A percentile compares a stretch with the other conserved stretches of the same genome.
Evolutionary conservation across 2,329 filamentous ascomycete genomes (phyloP).

Genomic region (Fusarium azukiicola): DNA sequence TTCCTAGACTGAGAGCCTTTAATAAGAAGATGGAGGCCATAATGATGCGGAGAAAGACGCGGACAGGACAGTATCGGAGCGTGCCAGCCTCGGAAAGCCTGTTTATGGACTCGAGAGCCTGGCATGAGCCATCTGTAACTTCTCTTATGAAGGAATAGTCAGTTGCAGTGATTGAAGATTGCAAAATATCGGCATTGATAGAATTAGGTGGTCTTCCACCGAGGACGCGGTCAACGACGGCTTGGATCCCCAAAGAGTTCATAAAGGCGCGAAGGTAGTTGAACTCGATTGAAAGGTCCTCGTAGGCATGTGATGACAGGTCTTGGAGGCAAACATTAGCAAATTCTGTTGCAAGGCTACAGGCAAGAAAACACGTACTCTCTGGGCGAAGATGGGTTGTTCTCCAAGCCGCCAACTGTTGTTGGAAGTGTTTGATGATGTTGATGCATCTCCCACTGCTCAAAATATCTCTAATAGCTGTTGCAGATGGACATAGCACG

Average conservation of each 20-base stretch:
- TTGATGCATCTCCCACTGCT: conserved; percentile 30
- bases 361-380: not conserved
- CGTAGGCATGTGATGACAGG: conserved; percentile 50
- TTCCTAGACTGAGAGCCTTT: conserved; percentile 54
- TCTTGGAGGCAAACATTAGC: not conserved
- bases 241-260: conserved; percentile 75
- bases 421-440: conserved; percentile 43
- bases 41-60: conserved; percentile 75
- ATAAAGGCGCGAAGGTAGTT: conserved; percentile 67
- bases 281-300: conserved; percentile 72
- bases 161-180: conserved; percentile 66
- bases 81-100: conserved; percentile 68
- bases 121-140: conserved; percentile 74
- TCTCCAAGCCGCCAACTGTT: conserved; percentile 36
- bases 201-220: conserved; percentile 30
- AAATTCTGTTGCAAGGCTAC: not conserved
- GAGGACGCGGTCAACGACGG: conserved; percentile 69
- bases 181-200: conserved; percentile 41
- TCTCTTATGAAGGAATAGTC: conserved; percentile 78
- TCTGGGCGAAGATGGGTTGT: conserved; percentile 13
- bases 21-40: conserved; percentile 77
- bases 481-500: conserved; percentile 67
- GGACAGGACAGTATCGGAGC: conserved; percentile 74
- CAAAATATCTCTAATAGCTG: conserved; percentile 17
- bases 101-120: conserved; percentile 72